Base-by-base conservation (phyloP, 768 basidiomycete genomes). In the Psilocybe cyanescens region DNA sequence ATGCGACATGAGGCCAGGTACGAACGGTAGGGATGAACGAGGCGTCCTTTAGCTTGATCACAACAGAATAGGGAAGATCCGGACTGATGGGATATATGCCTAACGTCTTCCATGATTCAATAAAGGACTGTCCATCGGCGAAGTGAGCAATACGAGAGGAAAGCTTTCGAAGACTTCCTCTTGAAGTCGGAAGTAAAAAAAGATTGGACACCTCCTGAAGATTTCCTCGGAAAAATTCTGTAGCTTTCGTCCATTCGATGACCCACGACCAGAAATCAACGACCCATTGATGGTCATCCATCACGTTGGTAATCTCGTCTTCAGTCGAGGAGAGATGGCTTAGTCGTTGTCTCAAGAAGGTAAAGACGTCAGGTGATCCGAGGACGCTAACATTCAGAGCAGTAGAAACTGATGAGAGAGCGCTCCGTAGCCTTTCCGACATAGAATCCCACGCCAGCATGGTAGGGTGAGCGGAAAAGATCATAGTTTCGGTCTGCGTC, bases 231-330 rank as follows among this genome's bases (percentile, higher is more conserved):
- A 65, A 61, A 30, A 52, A 65, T 3, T 9, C 11, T 9, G 3
- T 7, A n/a, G 39, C 14, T 39, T 54, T 44, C 11, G 41, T 6
- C 61, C 58, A 62, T 4, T 12, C 16, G 1, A 44, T 50, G 16
- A 60, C 12, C 65, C 65, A 65, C 1, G 58, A 56, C 65, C 65
- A 65, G 53, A 65, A 65, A 4, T 49, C 47, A 31, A 65, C 24
- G 16, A 60, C 6, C 61, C 61, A 65, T 8, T 51, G 31, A n/a
- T 55, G 19, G 3, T 56, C 49, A 2, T 35, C 29, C 17, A 30
- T 28, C 0, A 24, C 51, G 4, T 24, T 30, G 3, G 17, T 29
- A 35, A 49, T 39, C 45, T 58, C 57, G 16, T 56, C 58, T 8
- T 31, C 39, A 29, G 39, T n/a, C 4, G 52, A 58, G 24, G 11